Base-by-base conservation (phyloP, 441 rosid genomes). In the Breynia disticha region DNA sequence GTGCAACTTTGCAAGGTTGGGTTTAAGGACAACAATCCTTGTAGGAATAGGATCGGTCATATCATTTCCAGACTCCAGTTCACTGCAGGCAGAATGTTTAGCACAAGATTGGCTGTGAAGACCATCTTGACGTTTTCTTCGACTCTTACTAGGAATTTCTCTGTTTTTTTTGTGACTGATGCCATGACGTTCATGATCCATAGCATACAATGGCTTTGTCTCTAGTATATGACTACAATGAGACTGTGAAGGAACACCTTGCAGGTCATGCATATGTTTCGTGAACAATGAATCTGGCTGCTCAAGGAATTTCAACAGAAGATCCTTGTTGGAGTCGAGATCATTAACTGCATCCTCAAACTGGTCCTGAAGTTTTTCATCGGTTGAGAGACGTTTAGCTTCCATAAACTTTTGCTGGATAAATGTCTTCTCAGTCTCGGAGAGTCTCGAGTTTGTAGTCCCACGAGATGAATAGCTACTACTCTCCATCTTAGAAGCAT, bases 11-110 rank as follows among this genome's bases (percentile, higher is more conserved):
- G 80, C 95, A 22, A 76, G 54, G 68, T 81, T 86, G 55, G 97
- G 97, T 67, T 94, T 94, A 57, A 94, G 73, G 62, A 94, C 91
- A 70, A 90, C 95, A 71, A 94, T 94, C 70, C 79, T 81, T 35
- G 95, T 85, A 24, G 90, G 84, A 62, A 69, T 55, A 60, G 22
- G 53, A 45, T 69, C 50, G 32, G 74, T 37, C 57, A 63, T 82
- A 47, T 46, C 68, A 63, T 62, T 80, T 62, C 67, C 76, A 19
- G 80, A 60, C 59, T 67, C 71, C 19, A 52, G 54, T 24, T 64
- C 18, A 71, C 55, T 50, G 51, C 63, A 72, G 62, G 73, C 61
- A 52, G 45, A 60, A 60, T 52, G 65, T 61, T 74, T 70, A 11
- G 55, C 19, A 55, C 49, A 56, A 55, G 76, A 66, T 22, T 68